Evolutionary conservation across 331 rosid species (phyloP), one percentile per base, ranked within the genome.

Genomic region (Dryas integrifolia): DNA sequence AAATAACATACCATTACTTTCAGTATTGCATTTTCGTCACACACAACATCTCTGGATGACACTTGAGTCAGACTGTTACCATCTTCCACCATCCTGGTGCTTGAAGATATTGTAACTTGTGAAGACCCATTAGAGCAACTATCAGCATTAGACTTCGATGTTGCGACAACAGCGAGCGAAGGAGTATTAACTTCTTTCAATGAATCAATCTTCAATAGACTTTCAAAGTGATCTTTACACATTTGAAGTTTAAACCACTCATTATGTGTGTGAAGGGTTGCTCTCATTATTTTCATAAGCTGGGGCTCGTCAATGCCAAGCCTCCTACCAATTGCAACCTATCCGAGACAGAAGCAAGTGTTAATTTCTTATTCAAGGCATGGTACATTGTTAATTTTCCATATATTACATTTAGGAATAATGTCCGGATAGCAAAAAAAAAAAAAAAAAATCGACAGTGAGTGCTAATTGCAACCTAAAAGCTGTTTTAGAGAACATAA

Each of bases 221-320:
- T 86, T 85, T 95, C 97, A 18, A 95, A 95, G 64, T 88, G 86
- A 75, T 95, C 99, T 85, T 92, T 95, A 78, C 99, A 95, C 99
- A 87, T 95, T 65, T 95, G 99, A 79, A 95, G 98, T 78, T 90
- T 89, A 72, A 92, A 95, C 99, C 98, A 95, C 80, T 95, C 99
- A 58, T 82, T 86, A 82, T 95, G 97, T 2, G 98, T 80, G 82
- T 87, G 72, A 45, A 95, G 89, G 51, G 92, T 82, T 40, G 92
- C 89, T 71, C 87, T 87, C 90, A 95, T 92, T 64, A 95, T 86
- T 85, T 95, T 95, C 88, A 95, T 87, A 66, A 95, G 98, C 78
- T 85, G 99, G 68, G 99, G 99, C 75, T 95, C 99, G 60, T 95
- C 96, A 58, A 95, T 85, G 58, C 94, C 99, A 76, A 95, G 92